These are phyloP conservation scores for Wallemia mellicola DNA, from an alignment of 1,284 basidiomycete genomes.

Conservation along the genomic window DNA sequence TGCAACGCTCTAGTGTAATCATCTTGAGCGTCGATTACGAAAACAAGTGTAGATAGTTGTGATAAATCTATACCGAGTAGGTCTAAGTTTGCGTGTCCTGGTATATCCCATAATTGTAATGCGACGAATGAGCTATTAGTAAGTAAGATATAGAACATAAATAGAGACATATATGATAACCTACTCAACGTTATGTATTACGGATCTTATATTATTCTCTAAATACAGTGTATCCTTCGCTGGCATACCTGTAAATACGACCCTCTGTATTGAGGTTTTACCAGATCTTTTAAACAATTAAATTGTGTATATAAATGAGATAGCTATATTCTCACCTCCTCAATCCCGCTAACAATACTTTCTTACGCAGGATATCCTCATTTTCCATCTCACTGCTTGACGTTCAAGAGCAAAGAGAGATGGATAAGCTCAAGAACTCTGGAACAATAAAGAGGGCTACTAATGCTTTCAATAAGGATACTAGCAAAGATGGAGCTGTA, in stretches of 20 bases:
- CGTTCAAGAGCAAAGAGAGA: background rate
- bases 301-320: slow-evolving; percentile 2
- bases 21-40: slow-evolving; percentile 57
- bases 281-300: slow-evolving; percentile 30
- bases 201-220: slow-evolving; percentile 49
- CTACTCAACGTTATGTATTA: slow-evolving; percentile 50
- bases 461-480: background rate
- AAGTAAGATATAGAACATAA: background rate
- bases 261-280: slow-evolving; percentile 72
- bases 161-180: slow-evolving; percentile 13
- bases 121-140: slow-evolving; percentile 49
- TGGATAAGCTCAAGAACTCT: background rate
- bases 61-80: slow-evolving; percentile 37
- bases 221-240: slow-evolving; percentile 75
- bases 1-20: slow-evolving; percentile 33
- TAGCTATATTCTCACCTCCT: slow-evolving; percentile 31
- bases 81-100: slow-evolving; percentile 48
- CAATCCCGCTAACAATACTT: slow-evolving; percentile 46
- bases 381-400: background rate
- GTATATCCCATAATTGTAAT: slow-evolving; percentile 84
- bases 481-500: background rate
- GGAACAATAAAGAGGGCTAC: background rate
- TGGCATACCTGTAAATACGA: slow-evolving; percentile 55
- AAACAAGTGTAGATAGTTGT: slow-evolving; percentile 52
- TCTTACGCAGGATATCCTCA: slow-evolving; percentile 14